Conservation (phyloP, 2,329 filamentous ascomycete genomes). For the Cercospora sp. region DNA sequence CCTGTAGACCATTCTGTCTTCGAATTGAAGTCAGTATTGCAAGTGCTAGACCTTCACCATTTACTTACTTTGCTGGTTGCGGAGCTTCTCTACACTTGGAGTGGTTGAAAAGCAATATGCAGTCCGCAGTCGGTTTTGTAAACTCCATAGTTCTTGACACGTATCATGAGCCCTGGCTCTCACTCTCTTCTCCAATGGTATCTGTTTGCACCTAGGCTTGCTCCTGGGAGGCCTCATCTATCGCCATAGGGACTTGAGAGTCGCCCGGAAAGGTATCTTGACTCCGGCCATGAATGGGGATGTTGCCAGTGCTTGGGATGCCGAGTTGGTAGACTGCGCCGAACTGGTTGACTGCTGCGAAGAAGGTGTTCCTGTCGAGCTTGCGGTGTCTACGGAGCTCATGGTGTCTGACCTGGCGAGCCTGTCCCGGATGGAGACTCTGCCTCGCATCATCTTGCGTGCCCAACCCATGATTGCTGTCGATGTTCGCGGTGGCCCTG, state of each 20-base stretch:
- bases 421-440: constrained; percentile 1
- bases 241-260: constrained; percentile 5
- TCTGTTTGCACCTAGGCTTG: neutral
- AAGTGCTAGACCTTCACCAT: neutral
- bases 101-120: neutral
- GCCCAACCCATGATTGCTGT: constrained; percentile 4
- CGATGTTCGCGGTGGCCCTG: neutral
- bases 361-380: constrained; percentile 1
- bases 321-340: neutral
- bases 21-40: neutral
- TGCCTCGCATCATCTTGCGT: constrained; percentile 3
- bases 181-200: neutral
- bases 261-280: constrained; percentile 6
- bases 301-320: constrained; percentile 3
- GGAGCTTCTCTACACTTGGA: neutral
- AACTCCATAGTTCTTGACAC: neutral
- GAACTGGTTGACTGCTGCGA: constrained; percentile 1
- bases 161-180: neutral
- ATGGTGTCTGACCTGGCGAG: constrained; percentile 1
- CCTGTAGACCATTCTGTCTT: neutral
- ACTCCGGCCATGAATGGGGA: constrained; percentile 9
- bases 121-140: neutral
- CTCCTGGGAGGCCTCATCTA: neutral
- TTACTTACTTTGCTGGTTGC: neutral
- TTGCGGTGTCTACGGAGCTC: constrained; percentile 2